Evolutionary conservation across 129 eudicot species (phyloP).

Genomic region (Arctium lappa): DNA sequence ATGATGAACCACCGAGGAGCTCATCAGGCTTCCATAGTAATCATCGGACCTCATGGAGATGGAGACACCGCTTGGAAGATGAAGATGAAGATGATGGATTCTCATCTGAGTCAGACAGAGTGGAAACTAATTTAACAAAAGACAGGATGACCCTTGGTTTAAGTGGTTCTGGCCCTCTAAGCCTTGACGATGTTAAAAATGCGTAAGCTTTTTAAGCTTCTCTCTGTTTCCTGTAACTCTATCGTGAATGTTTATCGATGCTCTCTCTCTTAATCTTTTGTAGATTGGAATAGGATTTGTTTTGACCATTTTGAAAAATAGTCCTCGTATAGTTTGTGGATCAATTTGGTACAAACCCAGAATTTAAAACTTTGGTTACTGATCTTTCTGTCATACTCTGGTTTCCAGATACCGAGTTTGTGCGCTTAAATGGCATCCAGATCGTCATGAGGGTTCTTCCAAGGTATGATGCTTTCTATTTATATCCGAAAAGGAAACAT

Average conservation of each 20-base stretch:
- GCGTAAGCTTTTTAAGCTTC: constrained; percentile 53
- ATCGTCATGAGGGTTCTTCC: constrained; percentile 88
- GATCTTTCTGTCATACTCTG: neutral
- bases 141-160: constrained; percentile 77
- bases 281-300: no score
- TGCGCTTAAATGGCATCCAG: constrained; percentile 96
- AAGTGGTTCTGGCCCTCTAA: constrained; percentile 80
- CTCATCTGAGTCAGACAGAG: constrained; percentile 41
- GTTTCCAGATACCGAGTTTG: constrained; percentile 76
- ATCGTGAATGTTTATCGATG: neutral
- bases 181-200: constrained; percentile 70
- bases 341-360: neutral
- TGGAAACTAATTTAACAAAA: constrained; percentile 35
- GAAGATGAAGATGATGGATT: constrained; percentile 56
- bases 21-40: constrained; percentile 50
- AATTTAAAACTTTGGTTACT: neutral
- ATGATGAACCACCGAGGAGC: constrained; percentile 50
- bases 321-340: no score
- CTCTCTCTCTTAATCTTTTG: no score
- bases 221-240: neutral
- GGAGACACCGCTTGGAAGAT: constrained; percentile 45
- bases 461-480: constrained; percentile 47
- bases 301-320: no score
- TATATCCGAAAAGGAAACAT: neutral
- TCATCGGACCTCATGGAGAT: constrained; percentile 37